Conservation (phyloP, 2,329 filamentous ascomycete species). For the Apiospora arundinis region DNA sequence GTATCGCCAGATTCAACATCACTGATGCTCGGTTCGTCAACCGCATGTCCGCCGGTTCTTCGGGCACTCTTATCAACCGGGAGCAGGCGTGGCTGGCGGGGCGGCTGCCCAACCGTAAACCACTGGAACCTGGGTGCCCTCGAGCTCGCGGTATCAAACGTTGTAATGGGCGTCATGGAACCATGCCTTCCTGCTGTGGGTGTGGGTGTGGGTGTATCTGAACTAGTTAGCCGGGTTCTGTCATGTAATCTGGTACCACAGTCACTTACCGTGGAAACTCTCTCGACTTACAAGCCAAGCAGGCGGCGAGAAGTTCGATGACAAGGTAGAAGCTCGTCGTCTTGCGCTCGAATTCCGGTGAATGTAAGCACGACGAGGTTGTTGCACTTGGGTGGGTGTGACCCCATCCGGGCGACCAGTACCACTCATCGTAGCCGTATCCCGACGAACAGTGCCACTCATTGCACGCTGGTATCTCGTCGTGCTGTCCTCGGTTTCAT, state of each 20-base stretch:
- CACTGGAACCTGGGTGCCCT: background rate
- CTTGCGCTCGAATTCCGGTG: slow-evolving; percentile 16
- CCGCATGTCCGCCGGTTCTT: background rate
- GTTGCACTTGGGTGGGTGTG: slow-evolving; percentile 22
- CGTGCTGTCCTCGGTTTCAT: slow-evolving; percentile 32
- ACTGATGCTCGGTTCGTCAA: background rate
- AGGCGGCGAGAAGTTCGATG: slow-evolving; percentile 26
- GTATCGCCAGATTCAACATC: slow-evolving; percentile 24
- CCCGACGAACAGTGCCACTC: slow-evolving; percentile 24
- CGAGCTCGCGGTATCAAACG: background rate
- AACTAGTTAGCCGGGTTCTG: background rate
- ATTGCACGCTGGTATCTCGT: slow-evolving; percentile 28
- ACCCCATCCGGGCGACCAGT: slow-evolving; percentile 18
- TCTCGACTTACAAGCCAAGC: slow-evolving; percentile 4
- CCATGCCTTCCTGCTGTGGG: background rate
- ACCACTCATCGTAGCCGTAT: slow-evolving; percentile 21
- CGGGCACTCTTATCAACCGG: slow-evolving; percentile 15
- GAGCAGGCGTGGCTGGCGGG: background rate
- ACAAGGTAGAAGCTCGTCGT: slow-evolving; percentile 24
- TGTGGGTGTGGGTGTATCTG: background rate
- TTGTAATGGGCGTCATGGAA: background rate
- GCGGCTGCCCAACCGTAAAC: background rate
- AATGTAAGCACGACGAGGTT: slow-evolving; percentile 23
- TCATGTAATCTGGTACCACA: background rate
- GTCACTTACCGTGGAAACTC: background rate